Conservation (phyloP, 805 yeast genomes). For the Ogataea corticis region DNA sequence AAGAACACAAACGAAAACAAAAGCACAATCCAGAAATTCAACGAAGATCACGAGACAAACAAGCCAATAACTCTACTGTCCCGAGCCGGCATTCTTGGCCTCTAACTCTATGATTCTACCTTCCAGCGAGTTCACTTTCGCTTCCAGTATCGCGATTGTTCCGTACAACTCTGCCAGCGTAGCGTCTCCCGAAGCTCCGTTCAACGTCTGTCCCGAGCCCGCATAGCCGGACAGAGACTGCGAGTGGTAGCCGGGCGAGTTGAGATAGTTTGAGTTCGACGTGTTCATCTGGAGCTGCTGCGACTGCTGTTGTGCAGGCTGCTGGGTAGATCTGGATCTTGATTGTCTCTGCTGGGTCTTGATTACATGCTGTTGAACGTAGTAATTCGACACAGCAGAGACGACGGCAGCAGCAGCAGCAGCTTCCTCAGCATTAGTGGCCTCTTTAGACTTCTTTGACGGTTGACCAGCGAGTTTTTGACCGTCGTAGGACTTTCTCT, state of each 20-base stretch:
- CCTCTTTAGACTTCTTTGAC: conserved; percentile 17
- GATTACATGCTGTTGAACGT: conserved; percentile 19
- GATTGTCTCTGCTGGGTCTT: conserved; percentile 22
- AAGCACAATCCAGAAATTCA: too few species aligned
- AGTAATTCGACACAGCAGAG: conserved; percentile 21
- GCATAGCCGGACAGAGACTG: conserved; percentile 12
- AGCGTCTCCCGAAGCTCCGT: conserved; percentile 9
- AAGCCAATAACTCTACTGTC: conserved; percentile 1
- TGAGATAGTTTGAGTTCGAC: conserved; percentile 11
- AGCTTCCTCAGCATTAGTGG: conserved; percentile 18
- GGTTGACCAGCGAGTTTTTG: conserved; percentile 4
- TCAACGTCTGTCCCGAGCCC: conserved; percentile 6
- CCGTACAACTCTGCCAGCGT: conserved; percentile 18
- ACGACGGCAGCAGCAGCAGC: conserved; percentile 25
- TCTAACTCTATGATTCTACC: conserved; percentile 21
- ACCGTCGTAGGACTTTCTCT: conserved; percentile 16
- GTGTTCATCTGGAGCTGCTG: conserved; percentile 13
- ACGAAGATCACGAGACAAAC: not conserved
- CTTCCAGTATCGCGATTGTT: conserved; percentile 23
- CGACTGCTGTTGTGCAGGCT: conserved; percentile 9
- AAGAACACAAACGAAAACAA: not conserved
- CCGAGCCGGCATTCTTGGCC: conserved; percentile 11
- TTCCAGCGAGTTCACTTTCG: conserved; percentile 22
- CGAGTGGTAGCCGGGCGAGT: conserved; percentile 11
- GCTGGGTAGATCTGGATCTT: conserved; percentile 20